Base-by-base conservation (phyloP, 345 rosid species). In the Brassica juncea region DNA sequence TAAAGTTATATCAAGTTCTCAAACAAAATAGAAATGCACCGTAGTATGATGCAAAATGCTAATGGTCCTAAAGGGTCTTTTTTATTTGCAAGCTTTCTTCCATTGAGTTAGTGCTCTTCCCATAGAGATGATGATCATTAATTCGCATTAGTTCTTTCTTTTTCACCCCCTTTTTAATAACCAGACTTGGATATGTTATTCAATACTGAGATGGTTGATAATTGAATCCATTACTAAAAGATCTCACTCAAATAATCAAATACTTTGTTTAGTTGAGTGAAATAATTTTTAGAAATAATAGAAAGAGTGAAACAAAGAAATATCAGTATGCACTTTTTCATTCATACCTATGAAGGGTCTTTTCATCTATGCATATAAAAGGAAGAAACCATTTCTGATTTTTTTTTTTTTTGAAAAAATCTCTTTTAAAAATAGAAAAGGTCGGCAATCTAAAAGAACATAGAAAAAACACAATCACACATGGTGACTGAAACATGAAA, bases 61-160 rank as follows among this genome's bases (percentile, higher is more conserved):
- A 80, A 70, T 80, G 76, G 72, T 80, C 72, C 60, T 65, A 66
- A 69, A 71, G 76, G 70, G 72, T 70, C 76, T 75, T 78, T 82
- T 44, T 81, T 76, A 77, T 55, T 49, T 49, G 55, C 75, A 75
- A 70, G 63, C 83, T 75, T 80, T 80, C 83, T 55, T 59, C 83
- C 83, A 75, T 75, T 70, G 76, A 80, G 83, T 80, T 80, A 80
- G 83, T 80, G 83, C 83, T 80, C 80, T 80, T 80, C 47, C 83
- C 80, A 65, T 70, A 70, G 71, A 58, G 42, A 80, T 70, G 83
- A 75, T 75, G 80, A 75, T 75, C 76, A 80, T 80, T 75, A 65
- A 80, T 64, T 75, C 68, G 54, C 83, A 75, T 55, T 70, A 64
- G 16, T 73, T 65, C 10, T 49, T 77, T 77, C 65, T 49, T 14